Percentiles rank a stretch among this genome's conserved stretches.
Evolutionary conservation across 768 basidiomycete species (phyloP).

Genomic region (Xerocomus potaroensis): DNA sequence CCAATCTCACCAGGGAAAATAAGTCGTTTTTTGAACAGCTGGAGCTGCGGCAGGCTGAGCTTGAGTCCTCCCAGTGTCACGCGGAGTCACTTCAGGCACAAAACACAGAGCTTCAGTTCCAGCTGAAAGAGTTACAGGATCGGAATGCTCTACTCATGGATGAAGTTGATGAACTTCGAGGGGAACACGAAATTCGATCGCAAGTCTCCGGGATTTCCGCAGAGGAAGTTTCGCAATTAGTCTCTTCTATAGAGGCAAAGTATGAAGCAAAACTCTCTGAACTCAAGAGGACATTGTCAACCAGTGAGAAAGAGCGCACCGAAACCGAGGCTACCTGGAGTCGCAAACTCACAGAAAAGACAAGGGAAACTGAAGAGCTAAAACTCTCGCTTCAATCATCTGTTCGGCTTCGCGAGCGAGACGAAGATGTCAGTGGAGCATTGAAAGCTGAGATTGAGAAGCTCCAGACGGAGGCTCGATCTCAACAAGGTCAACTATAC

Average conservation of each 20-base stretch:
- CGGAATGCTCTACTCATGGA: constrained; percentile 67
- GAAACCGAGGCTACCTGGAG: constrained; percentile 91
- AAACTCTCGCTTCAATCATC: constrained; percentile 54
- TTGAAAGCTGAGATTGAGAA: constrained; percentile 54
- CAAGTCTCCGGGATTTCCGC: constrained; percentile 43
- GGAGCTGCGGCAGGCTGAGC: constrained; percentile 84
- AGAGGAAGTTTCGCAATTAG: constrained; percentile 66
- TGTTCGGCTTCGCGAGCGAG: constrained; percentile 55
- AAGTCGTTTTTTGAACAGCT: constrained; percentile 79
- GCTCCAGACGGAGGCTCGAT: constrained; percentile 44
- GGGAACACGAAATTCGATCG: constrained; percentile 47
- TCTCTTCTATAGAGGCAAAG: constrained; percentile 70
- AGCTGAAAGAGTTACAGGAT: constrained; percentile 76
- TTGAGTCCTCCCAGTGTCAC: constrained; percentile 77
- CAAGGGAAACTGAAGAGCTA: constrained; percentile 71
- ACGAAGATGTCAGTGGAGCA: constrained; percentile 46
- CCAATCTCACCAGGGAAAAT: constrained; percentile 68
- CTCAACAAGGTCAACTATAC: constrained; percentile 48
- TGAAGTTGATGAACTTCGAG: constrained; percentile 60
- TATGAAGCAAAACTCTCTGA: constrained; percentile 76
- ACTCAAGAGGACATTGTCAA: constrained; percentile 55
- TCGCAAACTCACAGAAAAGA: constrained; percentile 73
- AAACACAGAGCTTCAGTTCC: constrained; percentile 81
- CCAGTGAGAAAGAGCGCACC: constrained; percentile 76
- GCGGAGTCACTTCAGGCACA: constrained; percentile 72